A percentile compares a stretch with the other conserved stretches of the same genome.
phyloP scores from a whole-genome alignment of 2,329 filamentous ascomycete species.

The Aspergillus tanneri region DNA sequence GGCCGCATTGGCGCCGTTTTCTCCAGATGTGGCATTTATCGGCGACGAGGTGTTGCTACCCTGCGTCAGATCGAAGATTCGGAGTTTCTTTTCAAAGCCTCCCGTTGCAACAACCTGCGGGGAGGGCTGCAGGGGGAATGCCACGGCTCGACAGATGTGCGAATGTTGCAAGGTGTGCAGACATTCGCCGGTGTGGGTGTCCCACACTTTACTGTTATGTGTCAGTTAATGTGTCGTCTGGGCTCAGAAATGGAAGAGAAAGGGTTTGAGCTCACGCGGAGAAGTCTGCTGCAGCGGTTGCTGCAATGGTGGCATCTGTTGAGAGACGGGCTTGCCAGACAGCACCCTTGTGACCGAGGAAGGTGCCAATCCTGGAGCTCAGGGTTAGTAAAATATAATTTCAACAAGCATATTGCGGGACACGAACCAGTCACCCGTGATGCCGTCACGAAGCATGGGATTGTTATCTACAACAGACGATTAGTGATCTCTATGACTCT shows the following conservation, averaged over 20 bases:
- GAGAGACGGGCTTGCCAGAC: slow-evolving; percentile 95
- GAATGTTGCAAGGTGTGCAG: slow-evolving; percentile 84
- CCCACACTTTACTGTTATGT: slow-evolving; percentile 79
- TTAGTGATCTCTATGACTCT: slow-evolving; percentile 2
- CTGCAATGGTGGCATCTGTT: slow-evolving; percentile 80
- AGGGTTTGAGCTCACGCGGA: slow-evolving; percentile 65
- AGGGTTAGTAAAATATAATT: slow-evolving; percentile 12
- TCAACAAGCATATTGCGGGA: neutral
- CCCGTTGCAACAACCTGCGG: slow-evolving; percentile 85
- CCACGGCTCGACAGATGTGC: slow-evolving; percentile 91
- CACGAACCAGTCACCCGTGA: slow-evolving; percentile 84
- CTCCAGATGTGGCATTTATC: slow-evolving; percentile 38
- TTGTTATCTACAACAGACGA: slow-evolving; percentile 71
- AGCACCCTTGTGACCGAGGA: slow-evolving; percentile 96
- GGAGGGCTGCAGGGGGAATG: slow-evolving; percentile 77
- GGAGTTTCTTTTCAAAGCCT: slow-evolving; percentile 93
- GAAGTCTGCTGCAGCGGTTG: slow-evolving; percentile 94
- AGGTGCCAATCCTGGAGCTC: slow-evolving; percentile 83
- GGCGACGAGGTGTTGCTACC: slow-evolving; percentile 45
- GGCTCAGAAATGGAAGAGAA: slow-evolving; percentile 3
- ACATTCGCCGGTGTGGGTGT: slow-evolving; percentile 89
- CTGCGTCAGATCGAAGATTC: slow-evolving; percentile 82
- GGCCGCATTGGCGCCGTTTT: slow-evolving; percentile 38
- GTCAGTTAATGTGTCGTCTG: neutral
- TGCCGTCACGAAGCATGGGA: slow-evolving; percentile 94